phyloP scores from a whole-genome alignment of 495 filamentous ascomycete species.

The Wilcoxina mikolae region DNA sequence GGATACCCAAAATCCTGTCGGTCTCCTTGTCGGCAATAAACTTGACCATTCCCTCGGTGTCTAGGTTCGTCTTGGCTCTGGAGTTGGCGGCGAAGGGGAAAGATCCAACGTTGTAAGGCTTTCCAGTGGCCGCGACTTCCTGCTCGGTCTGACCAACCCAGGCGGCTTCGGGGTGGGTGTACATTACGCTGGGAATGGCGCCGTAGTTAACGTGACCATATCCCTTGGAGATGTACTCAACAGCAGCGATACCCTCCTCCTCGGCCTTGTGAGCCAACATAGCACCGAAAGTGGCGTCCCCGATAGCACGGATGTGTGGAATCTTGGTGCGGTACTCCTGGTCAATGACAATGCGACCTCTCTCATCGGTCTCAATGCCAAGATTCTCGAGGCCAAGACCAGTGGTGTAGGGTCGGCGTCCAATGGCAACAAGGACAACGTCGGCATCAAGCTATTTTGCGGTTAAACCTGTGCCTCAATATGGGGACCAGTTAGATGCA shows the following conservation, averaged over 20 bases:
- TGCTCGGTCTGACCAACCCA: conserved; percentile 98
- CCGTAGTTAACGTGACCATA: conserved; percentile 98
- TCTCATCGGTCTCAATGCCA: conserved; percentile 84
- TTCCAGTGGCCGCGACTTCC: conserved; percentile 74
- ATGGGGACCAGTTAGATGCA: not conserved
- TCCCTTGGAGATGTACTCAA: conserved; percentile 95
- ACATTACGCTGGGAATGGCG: conserved; percentile 97
- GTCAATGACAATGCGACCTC: conserved; percentile 89
- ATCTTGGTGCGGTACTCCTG: conserved; percentile 95
- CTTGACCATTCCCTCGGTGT: conserved; percentile 93
- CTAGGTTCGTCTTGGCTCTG: conserved; percentile 94
- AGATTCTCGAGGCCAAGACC: conserved; percentile 87
- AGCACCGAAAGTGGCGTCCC: conserved; percentile 92
- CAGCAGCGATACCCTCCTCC: conserved; percentile 85
- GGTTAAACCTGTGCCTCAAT: no score
- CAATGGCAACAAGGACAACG: conserved; percentile 93
- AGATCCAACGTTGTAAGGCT: conserved; percentile 78
- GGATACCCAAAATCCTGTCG: conserved; percentile 82
- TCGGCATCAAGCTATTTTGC: conserved; percentile 89
- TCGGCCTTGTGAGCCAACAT: conserved; percentile 99
- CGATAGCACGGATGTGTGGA: conserved; percentile 90
- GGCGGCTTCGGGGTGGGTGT: conserved; percentile 94
- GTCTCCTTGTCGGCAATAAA: conserved; percentile 94
- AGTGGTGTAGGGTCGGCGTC: conserved; percentile 83
- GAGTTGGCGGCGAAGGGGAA: conserved; percentile 98